phyloP scores from a whole-genome alignment of 495 filamentous ascomycete species.

The Cladorrhinum samala region DNA sequence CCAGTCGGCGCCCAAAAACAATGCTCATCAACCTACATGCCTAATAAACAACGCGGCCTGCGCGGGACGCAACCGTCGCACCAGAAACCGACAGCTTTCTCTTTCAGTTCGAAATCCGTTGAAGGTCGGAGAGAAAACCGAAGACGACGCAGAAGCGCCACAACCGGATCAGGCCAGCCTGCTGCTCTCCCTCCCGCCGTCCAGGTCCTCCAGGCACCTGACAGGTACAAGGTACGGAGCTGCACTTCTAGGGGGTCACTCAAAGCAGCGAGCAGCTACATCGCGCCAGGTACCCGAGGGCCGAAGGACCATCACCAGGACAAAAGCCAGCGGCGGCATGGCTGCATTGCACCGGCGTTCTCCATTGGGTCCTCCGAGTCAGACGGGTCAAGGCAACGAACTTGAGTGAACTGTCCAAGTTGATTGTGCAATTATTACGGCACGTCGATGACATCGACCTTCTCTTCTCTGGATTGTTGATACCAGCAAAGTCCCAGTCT shows the following conservation, averaged over 20 bases:
- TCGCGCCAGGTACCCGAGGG: conserved; percentile 13
- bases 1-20: conserved; percentile 3
- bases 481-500: background rate
- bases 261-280: conserved; percentile 1
- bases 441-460: conserved; percentile 11
- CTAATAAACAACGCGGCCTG: too few relatives aligned
- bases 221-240: conserved; percentile 5
- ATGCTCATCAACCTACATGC: background rate
- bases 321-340: background rate
- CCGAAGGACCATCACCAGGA: background rate
- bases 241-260: conserved; percentile 9
- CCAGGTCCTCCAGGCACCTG: conserved; percentile 16
- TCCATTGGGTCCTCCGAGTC: conserved; percentile 13
- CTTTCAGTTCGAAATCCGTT: too few relatives aligned
- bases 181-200: too few relatives aligned
- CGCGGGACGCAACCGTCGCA: background rate
- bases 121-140: background rate
- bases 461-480: too few relatives aligned
- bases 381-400: conserved; percentile 6
- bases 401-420: background rate
- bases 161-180: background rate
- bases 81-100: too few relatives aligned
- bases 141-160: background rate
- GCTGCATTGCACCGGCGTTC: background rate
- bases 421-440: conserved; percentile 20